Conservation (phyloP, 2,329 filamentous ascomycete species). For the Cordyceps pruinosa region DNA sequence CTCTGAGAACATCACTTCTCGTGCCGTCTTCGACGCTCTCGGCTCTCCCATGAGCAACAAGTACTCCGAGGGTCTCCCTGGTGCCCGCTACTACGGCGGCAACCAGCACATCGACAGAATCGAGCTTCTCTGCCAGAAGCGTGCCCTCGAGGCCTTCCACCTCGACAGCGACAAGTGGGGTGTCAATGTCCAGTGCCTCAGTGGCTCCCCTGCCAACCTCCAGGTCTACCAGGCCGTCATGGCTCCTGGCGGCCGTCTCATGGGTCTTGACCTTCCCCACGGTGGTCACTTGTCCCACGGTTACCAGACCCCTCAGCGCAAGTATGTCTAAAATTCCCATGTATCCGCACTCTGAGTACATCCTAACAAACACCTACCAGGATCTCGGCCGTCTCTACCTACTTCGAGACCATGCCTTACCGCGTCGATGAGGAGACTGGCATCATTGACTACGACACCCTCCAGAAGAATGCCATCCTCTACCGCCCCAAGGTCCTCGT, state of each 20-base stretch:
- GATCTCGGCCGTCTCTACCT: conserved; percentile 96
- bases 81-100: conserved; percentile 96
- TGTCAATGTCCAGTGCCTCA: conserved; percentile 94
- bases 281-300: conserved; percentile 94
- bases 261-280: conserved; percentile 93
- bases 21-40: conserved; percentile 94
- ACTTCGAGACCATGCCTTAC: conserved; percentile 99
- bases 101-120: conserved; percentile 98
- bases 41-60: conserved; percentile 97
- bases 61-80: conserved; percentile 98
- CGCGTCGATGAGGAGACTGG: conserved; percentile 82
- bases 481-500: conserved; percentile 96
- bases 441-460: conserved; percentile 91
- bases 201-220: conserved; percentile 90
- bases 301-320: conserved; percentile 92
- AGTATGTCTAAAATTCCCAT: conserved; percentile 45
- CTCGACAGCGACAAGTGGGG: conserved; percentile 87
- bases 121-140: conserved; percentile 88
- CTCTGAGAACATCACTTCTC: conserved; percentile 98
- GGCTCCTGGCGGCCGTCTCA: conserved; percentile 88
- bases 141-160: conserved; percentile 87
- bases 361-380: conserved; percentile 27
- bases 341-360: not conserved
- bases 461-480: conserved; percentile 82
- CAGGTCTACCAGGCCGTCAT: conserved; percentile 98